Evolutionary conservation across 2,329 filamentous ascomycete species (phyloP), one percentile per base, ranked within the genome.

Genomic region (Talaromyces sp.): DNA sequence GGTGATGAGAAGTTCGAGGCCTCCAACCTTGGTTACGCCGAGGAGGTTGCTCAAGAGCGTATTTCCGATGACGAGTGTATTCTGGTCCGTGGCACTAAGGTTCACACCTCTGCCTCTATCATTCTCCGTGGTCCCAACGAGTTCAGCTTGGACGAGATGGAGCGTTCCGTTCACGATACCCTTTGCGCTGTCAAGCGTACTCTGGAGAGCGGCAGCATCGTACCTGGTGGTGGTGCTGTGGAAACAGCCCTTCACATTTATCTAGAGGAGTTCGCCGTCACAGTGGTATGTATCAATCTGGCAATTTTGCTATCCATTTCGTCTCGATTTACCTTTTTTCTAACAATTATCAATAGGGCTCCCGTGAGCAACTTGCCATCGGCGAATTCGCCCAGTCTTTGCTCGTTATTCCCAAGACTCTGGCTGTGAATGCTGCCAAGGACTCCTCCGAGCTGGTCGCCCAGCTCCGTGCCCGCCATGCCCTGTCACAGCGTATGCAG

Each of bases 201-300:
- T 3, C 82, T 99, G 7, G 94, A 99, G 79, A 96, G 91, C 69
- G 94, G 94, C 67, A 92, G 90, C 76, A 95, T 99, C 62, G 94
- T 99, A 35, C 94, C 94, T 14, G 94, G 94, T 62, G 94, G 94
- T 62, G 94, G 93, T 70, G 94, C 94, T 39, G 93, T 97, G 19
- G 94, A 99, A 81, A 97, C 94, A n/a, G 94, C 94, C 44, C 84
- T 99, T 61, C 94, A 97, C 80, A 99, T 99, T 72, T 99, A 97
- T 78, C 85, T 99, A 30, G 94, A 99, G 79, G 94, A 99, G 77
- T 99, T 96, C 75, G 94, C 94, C 48, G 93, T 94, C 65, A 97
- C 94, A 33, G 93, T 99, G 57, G 91, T 84, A 79, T 66, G 81
- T 80, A 47, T 42, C n/a, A n/a, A 32, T 42, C 13, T 29, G 16